Evolutionary conservation across 2,329 filamentous ascomycete species (phyloP), one percentile per base, ranked within the genome.

Genomic region (Sporothrix inflata): DNA sequence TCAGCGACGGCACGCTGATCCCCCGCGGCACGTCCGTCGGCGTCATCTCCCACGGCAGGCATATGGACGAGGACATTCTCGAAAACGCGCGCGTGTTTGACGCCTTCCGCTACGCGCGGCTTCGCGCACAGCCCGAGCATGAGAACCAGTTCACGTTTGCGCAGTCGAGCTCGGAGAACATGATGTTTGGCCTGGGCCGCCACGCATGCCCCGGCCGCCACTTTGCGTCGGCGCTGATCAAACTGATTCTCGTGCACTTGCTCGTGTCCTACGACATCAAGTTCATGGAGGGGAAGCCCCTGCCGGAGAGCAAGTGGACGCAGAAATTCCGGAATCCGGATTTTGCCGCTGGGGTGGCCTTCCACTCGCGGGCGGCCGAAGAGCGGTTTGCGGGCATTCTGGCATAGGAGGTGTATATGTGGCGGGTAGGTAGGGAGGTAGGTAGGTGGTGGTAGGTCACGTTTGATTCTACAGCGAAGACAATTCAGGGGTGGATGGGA

Each of bases 1-100:
- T 88, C 2, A 87, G 85, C 60, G 86, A 86, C 76, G 87, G 87
- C 27, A 84, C 87, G 65, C 81, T 83, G 55, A 81, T 86, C 12
- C 83, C 84, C 0, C 78, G 80, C 3, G 84, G 84, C 47, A 81
- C 81, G 4, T 79, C 80, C 30, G 80, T 86, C 49, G 81, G 85
- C 71, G 78, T 84, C 0, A 81, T 84, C 0, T 74, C 79, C 12
- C 78, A 80, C 34, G 81, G 79, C 42, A 75, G 82, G 71, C 78
- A 78, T 60, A 75, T 76, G 9, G 84, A 85, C 75, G 76, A 80
- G 14, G 79, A 79, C 5, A 75, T 80, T 61, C 81, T 81, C 74
- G 75, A 78, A 0, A 74, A 82, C 67, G 78, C 83, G 0, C 77
- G 80, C n/a, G 72, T 74, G 49, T 84, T 83, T 74, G 80, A 83